These are phyloP conservation scores for Aureobasidium sp. DNA, from an alignment of 2,329 filamentous ascomycete genomes.

Conservation along the genomic window DNA sequence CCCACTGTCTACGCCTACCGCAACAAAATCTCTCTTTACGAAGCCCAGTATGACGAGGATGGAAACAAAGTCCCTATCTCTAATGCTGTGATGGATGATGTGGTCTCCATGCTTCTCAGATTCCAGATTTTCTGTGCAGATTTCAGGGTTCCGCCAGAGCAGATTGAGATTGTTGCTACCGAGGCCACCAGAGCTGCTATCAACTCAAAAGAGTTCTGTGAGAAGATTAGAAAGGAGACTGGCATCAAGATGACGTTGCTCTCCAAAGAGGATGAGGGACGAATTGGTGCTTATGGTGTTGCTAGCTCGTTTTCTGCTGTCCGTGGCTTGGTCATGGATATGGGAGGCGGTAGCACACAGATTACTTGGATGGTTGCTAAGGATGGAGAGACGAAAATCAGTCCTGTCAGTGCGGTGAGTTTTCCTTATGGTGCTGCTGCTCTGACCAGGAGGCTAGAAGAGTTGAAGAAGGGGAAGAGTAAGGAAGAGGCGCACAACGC, in stretches of 20 bases:
- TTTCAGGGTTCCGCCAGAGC: slow-evolving; percentile 55
- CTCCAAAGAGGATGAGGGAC: slow-evolving; percentile 67
- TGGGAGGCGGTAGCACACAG: slow-evolving; percentile 65
- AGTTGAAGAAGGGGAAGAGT: slow-evolving; percentile 20
- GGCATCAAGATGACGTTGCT: slow-evolving; percentile 63
- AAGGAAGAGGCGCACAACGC: slow-evolving; percentile 28
- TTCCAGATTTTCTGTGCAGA: slow-evolving; percentile 63
- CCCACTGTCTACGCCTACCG: slow-evolving; percentile 69
- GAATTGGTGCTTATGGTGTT: slow-evolving; percentile 71
- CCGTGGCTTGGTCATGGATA: slow-evolving; percentile 70
- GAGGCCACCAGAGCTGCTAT: slow-evolving; percentile 73
- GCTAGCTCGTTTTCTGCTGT: slow-evolving; percentile 61
- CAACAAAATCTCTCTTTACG: slow-evolving; percentile 74
- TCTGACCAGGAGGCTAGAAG: slow-evolving; percentile 46
- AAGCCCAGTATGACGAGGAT: slow-evolving; percentile 49
- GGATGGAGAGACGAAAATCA: slow-evolving; percentile 44
- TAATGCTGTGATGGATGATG: slow-evolving; percentile 50
- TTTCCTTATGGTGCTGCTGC: slow-evolving; percentile 63
- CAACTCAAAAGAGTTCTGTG: slow-evolving; percentile 61
- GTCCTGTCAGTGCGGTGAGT: slow-evolving; percentile 49
- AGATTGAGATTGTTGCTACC: slow-evolving; percentile 70
- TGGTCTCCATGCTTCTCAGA: slow-evolving; percentile 56
- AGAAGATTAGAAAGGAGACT: slow-evolving; percentile 52
- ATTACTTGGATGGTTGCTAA: slow-evolving; percentile 52
- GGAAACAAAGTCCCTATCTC: slow-evolving; percentile 44